Base-by-base conservation (phyloP, 176 grass and related monocot species). In the Bromus sterilis region DNA sequence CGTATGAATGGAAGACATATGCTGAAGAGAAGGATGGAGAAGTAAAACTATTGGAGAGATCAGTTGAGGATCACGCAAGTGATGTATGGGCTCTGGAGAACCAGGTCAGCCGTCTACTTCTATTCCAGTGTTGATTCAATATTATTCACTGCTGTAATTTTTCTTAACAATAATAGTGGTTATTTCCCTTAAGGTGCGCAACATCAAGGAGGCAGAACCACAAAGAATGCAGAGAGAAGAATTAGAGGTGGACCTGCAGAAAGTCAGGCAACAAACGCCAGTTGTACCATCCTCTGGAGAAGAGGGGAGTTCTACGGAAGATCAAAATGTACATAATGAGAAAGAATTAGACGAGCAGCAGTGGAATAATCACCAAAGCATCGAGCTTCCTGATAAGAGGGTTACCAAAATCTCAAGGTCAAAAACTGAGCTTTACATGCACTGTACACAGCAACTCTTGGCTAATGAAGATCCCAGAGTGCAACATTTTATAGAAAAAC, bases 11-110 rank as follows among this genome's bases (percentile, higher is more conserved):
- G 46, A 94, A 89, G 69, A 39, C 24, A 56, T 89, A 84, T 88
- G 92, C 86, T 71, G 84, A 91, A 91, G 92, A 91, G 61, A 98
- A 95, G 85, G 88, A 95, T 85, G 92, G 93, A 73, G 95, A 98
- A 81, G 82, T 93, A 29, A 98, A 95, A 81, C 32, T 98, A 48
- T 87, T 98, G 75, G 90, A 95, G 81, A 87, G 65, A 23, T 98
- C 95, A 28, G 85, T 89, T 74, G 86, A 95, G 74, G 92, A 89
- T 73, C 88, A 95, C 61, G 92, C 93, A 56, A 87, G 68, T 78
- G 94, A 92, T 57, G 80, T 98, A 65, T 91, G 59, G 91, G 79
- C 84, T 87, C 78, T 98, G 53, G 95, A 71, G 24, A 98, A 83
- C 62, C 78, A 95, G 82, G 95, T 98, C 66, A 85, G 70, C 34